Evolutionary conservation across 1,139 yeast genomes (phyloP).

Genomic region (Candida glucosophila): DNA sequence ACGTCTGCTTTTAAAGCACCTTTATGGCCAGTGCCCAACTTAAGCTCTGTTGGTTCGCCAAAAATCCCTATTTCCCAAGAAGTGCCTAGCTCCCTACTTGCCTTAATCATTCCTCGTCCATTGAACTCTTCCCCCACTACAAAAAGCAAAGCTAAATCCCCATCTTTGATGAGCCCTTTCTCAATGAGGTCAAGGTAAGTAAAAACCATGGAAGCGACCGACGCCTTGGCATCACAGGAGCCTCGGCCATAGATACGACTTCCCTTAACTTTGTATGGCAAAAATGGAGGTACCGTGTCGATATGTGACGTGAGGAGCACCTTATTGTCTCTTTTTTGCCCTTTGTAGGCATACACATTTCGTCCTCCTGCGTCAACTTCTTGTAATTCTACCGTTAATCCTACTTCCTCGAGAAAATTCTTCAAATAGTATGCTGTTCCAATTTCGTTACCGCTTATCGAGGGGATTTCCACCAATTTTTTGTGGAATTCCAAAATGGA

Average conservation of each 20-base stretch:
- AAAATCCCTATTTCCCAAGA: slow-evolving; percentile 56
- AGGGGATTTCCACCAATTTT: slow-evolving; percentile 18
- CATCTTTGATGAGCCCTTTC: slow-evolving; percentile 31
- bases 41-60: slow-evolving; percentile 70
- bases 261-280: slow-evolving; percentile 44
- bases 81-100: slow-evolving; percentile 28
- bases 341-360: slow-evolving; percentile 53
- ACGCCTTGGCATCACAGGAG: slow-evolving; percentile 58
- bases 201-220: slow-evolving; percentile 54
- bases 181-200: slow-evolving; percentile 39
- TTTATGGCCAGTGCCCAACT: slow-evolving; percentile 65
- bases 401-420: slow-evolving; percentile 27
- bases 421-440: slow-evolving; percentile 23
- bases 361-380: slow-evolving; percentile 25
- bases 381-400: slow-evolving; percentile 42
- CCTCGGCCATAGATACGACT: slow-evolving; percentile 56
- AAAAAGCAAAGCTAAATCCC: slow-evolving; percentile 50
- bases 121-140: slow-evolving; percentile 66
- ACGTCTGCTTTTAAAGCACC: slow-evolving; percentile 40
- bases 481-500: slow-evolving; percentile 7
- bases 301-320: slow-evolving; percentile 56
- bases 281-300: slow-evolving; percentile 65
- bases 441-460: slow-evolving; percentile 26
- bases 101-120: slow-evolving; percentile 52
- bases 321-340: slow-evolving; percentile 34